Evolutionary conservation across 257 asterid species (phyloP), one percentile per base, ranked within the genome.

Genomic region (Solanum gandarillasii): DNA sequence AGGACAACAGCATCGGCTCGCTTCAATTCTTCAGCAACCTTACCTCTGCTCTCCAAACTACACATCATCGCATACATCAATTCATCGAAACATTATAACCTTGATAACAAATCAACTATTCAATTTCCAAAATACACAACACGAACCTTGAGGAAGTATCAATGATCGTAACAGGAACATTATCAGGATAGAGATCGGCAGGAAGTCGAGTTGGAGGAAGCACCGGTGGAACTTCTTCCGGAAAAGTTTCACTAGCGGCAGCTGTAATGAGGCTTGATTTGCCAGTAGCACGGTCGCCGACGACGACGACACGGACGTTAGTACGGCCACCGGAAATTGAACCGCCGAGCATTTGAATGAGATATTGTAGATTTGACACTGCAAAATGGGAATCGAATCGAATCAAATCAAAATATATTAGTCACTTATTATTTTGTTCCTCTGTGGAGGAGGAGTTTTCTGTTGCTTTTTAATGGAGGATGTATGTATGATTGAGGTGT

Each of bases 181-280:
- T 90, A 88, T 95, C 99, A 11, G 99, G 98, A 85, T 92, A 97
- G 90, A 93, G 95, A 90, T 97, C 99, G 87, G 99, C 94, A 70
- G 99, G 96, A 89, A 97, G 98, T 82, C 99, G 99, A 87, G 99
- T 95, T 84, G 96, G 98, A 46, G 98, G 98, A 85, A 97, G 98
- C n/a, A 97, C 98, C 23, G 95, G 95, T 25, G 96, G 96, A 20
- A 97, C 96, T 41, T 94, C 95, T n/a, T 88, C 92, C 21, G 97
- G 95, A 89, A 97, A 97, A 35, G 94, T 86, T 87, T 96, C 99
- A 83, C 96, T 93, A 16, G 98, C 96, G 11, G 96, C 98, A 39
- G 99, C 94, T 31, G 95, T 95, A 87, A 97, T 97, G 78, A 97
- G 98, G 89, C 99, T 95, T 87, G 99, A 95, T 90, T 97, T 97